Evolutionary conservation across 2,329 filamentous ascomycete genomes (phyloP), one percentile per base, ranked within the genome.

Genomic region (Calonectria pauciramosa): DNA sequence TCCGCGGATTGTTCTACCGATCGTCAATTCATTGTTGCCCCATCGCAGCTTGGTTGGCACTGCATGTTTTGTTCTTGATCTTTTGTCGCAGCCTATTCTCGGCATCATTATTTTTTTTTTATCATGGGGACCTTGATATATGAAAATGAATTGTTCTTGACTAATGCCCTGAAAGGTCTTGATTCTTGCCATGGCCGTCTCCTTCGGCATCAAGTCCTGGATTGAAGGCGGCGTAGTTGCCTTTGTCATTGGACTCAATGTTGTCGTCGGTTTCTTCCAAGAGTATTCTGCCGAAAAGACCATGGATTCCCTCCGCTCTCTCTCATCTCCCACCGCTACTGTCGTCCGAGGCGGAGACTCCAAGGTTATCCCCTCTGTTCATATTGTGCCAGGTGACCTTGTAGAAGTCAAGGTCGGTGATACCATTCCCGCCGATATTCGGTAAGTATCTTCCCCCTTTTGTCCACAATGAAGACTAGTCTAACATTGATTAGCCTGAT

Each of bases 171-270:
- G 4, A 63, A 41, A 63, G 56, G 56, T 89, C 20, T 85, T 93
- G 66, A 89, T 91, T 68, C 85, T 90, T 70, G 90, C 88, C 70
- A 92, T 92, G 89, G 87, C 85, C 54, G 89, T 91, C 68, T 90
- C 88, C 59, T 91, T 90, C 75, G 90, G 87, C 51, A 92, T 91
- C 72, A 82, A 87, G 74, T 91, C 90, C 14, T 92, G 87, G 84
- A 92, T 92, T 73, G 91, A 92, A 83, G 91, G 90, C 70, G 90
- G 89, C 77, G 91, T 92, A 68, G 88, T 93, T 67, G 86, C 88
- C n/a, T 89, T 87, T 65, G 90, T 93, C 78, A 91, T 92, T 76
- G 71, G 86, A 44, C 86, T 93, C 73, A 93, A 92, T 80, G 88
- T 92, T 72, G 83, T 89, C 30, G 89, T 93, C 23, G 91, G 86